These are phyloP conservation scores for Cotoneaster glaucophyllus DNA, from an alignment of 306 rosid genomes.

Conservation along the genomic window DNA sequence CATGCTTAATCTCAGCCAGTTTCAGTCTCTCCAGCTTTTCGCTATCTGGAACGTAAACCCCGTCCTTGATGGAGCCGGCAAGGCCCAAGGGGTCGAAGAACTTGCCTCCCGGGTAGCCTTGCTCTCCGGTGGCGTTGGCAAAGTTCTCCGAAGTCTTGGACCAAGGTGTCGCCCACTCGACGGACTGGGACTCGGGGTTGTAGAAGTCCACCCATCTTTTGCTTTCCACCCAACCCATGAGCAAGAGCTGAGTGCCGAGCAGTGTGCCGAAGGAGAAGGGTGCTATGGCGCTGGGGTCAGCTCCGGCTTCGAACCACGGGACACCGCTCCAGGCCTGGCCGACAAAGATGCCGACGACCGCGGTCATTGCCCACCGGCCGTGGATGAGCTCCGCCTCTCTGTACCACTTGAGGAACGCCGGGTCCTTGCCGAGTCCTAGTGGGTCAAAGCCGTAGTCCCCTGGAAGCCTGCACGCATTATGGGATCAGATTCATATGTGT, in stretches of 20 bases:
- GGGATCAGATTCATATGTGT: background rate
- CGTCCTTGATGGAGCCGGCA: slow-evolving; percentile 53
- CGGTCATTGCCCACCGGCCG: slow-evolving; percentile 98
- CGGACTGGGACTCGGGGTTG: slow-evolving; percentile 92
- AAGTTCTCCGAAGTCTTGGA: slow-evolving; percentile 87
- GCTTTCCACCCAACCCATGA: slow-evolving; percentile 99
- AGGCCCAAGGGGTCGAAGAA: slow-evolving; percentile 85
- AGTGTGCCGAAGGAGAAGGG: slow-evolving; percentile 95
- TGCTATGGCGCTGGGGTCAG: slow-evolving; percentile 78
- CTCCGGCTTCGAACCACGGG: slow-evolving; percentile 98
- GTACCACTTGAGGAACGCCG: slow-evolving; percentile 92
- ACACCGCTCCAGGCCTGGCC: slow-evolving; percentile 99
- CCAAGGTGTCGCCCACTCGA: slow-evolving; percentile 99
- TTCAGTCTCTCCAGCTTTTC: slow-evolving; percentile 86
- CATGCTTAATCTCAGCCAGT: slow-evolving; percentile 91
- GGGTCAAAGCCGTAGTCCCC: slow-evolving; percentile 98
- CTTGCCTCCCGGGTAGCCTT: slow-evolving; percentile 94
- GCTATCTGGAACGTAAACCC: slow-evolving; percentile 55
- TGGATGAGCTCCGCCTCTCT: slow-evolving; percentile 99
- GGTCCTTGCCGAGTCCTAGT: slow-evolving; percentile 88
- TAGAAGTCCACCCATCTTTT: slow-evolving; percentile 98
- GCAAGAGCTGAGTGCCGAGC: slow-evolving; percentile 79
- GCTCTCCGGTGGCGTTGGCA: slow-evolving; percentile 76
- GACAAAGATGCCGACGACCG: slow-evolving; percentile 84
- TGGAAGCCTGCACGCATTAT: slow-evolving; percentile 55